phyloP scores from a whole-genome alignment of 2,329 filamentous ascomycete genomes.

The Neurospora sp. region DNA sequence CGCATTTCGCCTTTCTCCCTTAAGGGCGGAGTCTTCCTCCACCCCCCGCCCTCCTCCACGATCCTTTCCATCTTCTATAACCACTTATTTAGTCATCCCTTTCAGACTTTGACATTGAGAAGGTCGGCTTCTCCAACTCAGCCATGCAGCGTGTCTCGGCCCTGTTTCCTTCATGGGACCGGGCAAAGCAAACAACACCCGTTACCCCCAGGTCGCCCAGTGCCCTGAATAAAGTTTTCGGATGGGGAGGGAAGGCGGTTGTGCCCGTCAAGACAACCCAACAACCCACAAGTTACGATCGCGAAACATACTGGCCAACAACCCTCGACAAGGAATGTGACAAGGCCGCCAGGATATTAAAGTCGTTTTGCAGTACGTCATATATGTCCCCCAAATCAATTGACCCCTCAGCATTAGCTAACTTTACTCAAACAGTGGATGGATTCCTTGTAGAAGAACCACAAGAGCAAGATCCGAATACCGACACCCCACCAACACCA shows the following conservation, averaged over 20 bases:
- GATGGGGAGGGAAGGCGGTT: conserved; percentile 22
- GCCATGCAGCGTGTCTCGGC: conserved; percentile 38
- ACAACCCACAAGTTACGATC: conserved; percentile 16
- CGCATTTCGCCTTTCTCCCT: not conserved
- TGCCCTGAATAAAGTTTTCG: conserved; percentile 22
- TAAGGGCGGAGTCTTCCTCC: not conserved
- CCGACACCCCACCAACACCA: conserved; percentile 36
- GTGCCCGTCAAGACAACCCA: conserved; percentile 12
- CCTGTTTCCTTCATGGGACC: conserved; percentile 32
- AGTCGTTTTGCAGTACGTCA: conserved; percentile 75
- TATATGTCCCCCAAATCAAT: conserved; percentile 9
- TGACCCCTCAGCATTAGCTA: not conserved
- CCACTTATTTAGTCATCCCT: not conserved
- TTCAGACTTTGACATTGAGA: not conserved
- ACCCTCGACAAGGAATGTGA: conserved; percentile 82
- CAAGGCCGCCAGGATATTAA: conserved; percentile 80
- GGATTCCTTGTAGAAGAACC: conserved; percentile 41
- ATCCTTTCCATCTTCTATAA: not conserved
- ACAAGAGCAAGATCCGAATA: conserved; percentile 22
- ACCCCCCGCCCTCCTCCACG: not conserved
- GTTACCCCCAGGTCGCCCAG: conserved; percentile 11
- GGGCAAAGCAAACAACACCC: conserved; percentile 14
- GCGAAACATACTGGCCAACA: conserved; percentile 35
- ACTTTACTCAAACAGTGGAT: conserved; percentile 32
- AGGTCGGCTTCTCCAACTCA: conserved; percentile 7